Base-by-base conservation (phyloP, 2,329 filamentous ascomycete genomes). In the Talaromyces pinophilus region DNA sequence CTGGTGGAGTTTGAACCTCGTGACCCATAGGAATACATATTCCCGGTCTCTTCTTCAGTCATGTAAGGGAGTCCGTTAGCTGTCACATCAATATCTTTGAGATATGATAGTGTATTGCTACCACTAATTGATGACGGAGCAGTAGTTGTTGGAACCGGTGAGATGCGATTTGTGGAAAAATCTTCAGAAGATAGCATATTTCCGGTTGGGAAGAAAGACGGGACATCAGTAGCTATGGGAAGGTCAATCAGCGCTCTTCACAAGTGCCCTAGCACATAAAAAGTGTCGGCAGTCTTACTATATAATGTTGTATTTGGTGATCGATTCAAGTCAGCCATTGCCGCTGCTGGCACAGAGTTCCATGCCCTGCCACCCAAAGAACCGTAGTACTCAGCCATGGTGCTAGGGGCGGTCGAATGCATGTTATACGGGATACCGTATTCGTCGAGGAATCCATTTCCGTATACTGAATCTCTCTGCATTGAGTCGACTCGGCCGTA, bases 401-500 rank as follows among this genome's bases (percentile, higher is more conserved):
- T 70, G 38, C 72, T 72, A 7, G 77, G 72, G 13, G 76, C 70
- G 64, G 72, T 75, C 17, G 77, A 73, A 67, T 81, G 81, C 15
- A 55, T n/a, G 52, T 28, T 33, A 61, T 63, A 67, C 5, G 71
- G 67, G 25, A 70, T 70, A 17, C 73, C 68, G 17, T 72, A 71
- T 2, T 78, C 76, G 5, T 79, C 77, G 17, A 67, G 78, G 80
- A 52, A 69, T 72, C 17, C 72, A 65, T 72, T 73, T 42, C 73
- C 52, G 8, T 69, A 64, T 40, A 72, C 73, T 2, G 66, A 57
- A 7, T 69, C 70, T 57, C 74, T 73, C 38, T 68, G 65, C 52
- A 72, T 75, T 25, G 67, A 65, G 64, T 67, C 67, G 15, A 68
- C 70, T 35, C 68, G 62, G 63, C 71, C 70, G 30, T 68, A 30